Conservation (phyloP, 352 stramenopile genomes). For the Phytophthora lateralis region DNA sequence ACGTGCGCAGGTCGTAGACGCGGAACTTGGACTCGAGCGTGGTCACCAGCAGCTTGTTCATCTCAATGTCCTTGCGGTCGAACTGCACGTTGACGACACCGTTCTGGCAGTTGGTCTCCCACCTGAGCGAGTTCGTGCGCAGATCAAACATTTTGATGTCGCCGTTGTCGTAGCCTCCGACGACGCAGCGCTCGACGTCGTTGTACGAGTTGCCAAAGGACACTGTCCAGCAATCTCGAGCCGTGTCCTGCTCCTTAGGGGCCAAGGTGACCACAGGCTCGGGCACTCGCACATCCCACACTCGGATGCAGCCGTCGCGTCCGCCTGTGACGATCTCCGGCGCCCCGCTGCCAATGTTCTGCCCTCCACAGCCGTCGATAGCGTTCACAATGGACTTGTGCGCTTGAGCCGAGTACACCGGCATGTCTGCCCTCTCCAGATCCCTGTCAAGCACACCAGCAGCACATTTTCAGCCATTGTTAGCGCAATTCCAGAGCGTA, state of each 20-base stretch:
- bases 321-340: conserved; percentile 95
- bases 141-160: conserved; percentile 98
- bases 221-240: conserved; percentile 96
- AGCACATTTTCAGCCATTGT: conserved; percentile 4
- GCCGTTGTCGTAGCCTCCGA: conserved; percentile 96
- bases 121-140: conserved; percentile 92
- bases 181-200: conserved; percentile 92
- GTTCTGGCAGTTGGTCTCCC: conserved; percentile 97
- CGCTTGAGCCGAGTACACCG: conserved; percentile 90
- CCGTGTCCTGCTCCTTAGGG: conserved; percentile 78
- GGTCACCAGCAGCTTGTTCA: conserved; percentile 97
- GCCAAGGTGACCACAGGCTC: conserved; percentile 93
- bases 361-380: conserved; percentile 94
- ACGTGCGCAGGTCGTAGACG: conserved; percentile 94
- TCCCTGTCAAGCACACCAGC: conserved; percentile 50
- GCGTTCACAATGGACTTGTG: conserved; percentile 95
- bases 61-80: conserved; percentile 97
- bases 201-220: conserved; percentile 96
- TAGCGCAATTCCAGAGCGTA: conserved; percentile 15
- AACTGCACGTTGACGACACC: conserved; percentile 96
- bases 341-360: conserved; percentile 88
- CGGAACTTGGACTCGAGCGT: conserved; percentile 97
- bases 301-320: conserved; percentile 94
- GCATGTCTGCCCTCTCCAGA: conserved; percentile 75
- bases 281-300: conserved; percentile 95